A percentile compares a stretch with the other conserved stretches of the same genome.
Conservation (phyloP, 2,329 filamentous ascomycete genomes). For the Penicillium sp. region DNA sequence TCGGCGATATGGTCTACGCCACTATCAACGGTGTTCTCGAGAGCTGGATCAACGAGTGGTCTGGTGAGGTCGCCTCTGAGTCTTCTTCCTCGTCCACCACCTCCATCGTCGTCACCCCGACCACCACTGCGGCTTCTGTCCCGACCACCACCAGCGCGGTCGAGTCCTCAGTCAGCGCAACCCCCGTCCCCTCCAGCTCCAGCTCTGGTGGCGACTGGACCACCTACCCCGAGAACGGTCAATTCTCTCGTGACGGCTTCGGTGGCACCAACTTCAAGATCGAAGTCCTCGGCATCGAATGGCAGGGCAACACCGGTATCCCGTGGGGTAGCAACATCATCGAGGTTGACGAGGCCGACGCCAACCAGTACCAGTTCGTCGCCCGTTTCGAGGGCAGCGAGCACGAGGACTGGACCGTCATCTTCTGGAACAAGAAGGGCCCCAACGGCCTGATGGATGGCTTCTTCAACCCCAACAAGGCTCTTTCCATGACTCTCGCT, state of each 20-base stretch:
- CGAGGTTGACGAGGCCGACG: too few relatives aligned
- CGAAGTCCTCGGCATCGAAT: too few relatives aligned
- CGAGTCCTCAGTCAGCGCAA: constrained; percentile 10
- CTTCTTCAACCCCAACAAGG: too few relatives aligned
- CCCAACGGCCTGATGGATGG: too few relatives aligned
- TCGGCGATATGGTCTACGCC: constrained; percentile 32
- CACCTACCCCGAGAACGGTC: constrained; percentile 16
- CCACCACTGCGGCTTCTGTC: constrained; percentile 6
- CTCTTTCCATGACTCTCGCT: too few relatives aligned
- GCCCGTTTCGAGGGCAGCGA: too few relatives aligned
- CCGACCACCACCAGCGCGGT: constrained; percentile 6
- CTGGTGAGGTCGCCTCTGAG: constrained; percentile 16
- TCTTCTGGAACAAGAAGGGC: too few relatives aligned
- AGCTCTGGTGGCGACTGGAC: constrained; percentile 21
- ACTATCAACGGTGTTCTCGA: constrained; percentile 33
- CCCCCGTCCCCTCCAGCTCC: constrained; percentile 4
- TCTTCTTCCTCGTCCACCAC: constrained; percentile 17
- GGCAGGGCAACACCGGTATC: too few relatives aligned
- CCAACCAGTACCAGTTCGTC: too few relatives aligned
- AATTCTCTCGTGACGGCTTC: constrained; percentile 26
- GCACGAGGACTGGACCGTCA: too few relatives aligned
- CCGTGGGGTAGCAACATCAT: too few relatives aligned
- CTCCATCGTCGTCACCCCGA: constrained; percentile 9
- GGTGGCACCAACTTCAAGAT: too few relatives aligned
- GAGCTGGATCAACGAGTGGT: constrained; percentile 37